Base-by-base conservation (phyloP, 768 basidiomycete genomes). In the Tremella yokohamensis region DNA sequence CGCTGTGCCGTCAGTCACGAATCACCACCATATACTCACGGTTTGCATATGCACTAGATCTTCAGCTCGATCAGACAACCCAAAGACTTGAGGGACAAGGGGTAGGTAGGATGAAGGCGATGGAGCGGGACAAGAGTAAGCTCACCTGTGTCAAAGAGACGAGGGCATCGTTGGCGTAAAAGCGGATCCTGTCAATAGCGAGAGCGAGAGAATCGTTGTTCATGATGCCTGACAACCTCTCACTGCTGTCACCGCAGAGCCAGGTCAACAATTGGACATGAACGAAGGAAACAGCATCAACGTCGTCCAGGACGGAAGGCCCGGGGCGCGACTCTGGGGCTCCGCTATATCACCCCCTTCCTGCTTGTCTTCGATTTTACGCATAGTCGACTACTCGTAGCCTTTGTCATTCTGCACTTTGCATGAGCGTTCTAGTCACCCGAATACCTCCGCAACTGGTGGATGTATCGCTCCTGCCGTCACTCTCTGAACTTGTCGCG, bases 1-100 rank as follows among this genome's bases (percentile, higher is more conserved):
- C 71, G 26, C 70, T 72, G 40, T 3, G 25, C 20, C 42, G 42
- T 45, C 42, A 45, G 42, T 45, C 11, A 39, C 18, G 34, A n/a
- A 38, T 78, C 86, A 90, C 39, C 29, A 34, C 11, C 89, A 75
- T 22, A 40, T 3, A 63, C 68, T 65, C 51, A 72, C 70, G 75
- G 75, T 58, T 68, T 66, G 61, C 73, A 74, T 20, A 73, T 59
- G 49, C 69, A 74, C 63, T 70, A 38, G 11, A 4, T 4, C 29
- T 4, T 34, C 29, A 34, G 29, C 29, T 6, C 11, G 11, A 4
- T 34, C 29, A n/a, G n/a, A n/a, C n/a, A n/a, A n/a, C n/a, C n/a
- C n/a, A n/a, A n/a, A n/a, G 42, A 45, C 42, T 4, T 45, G 42
- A 22, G 4, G 42, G 42, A 15, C 4, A 45, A 15, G 22, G 15